Conservation (phyloP, 805 yeast species). For the Pichia scutulata region DNA sequence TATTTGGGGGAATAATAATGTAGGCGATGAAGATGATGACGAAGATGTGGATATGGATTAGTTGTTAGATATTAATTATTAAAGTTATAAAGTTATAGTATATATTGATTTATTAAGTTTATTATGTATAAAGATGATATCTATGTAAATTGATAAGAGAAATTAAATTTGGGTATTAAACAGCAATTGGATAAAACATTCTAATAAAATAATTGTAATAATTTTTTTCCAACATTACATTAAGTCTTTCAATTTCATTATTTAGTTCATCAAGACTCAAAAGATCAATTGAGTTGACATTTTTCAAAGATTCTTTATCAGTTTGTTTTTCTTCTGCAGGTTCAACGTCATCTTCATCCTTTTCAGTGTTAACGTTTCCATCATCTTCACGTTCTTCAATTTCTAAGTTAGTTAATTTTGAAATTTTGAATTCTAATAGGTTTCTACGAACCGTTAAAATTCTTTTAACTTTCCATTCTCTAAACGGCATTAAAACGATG, state of each 20-base stretch:
- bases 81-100: background rate
- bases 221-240: slow-evolving; percentile 7
- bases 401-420: background rate
- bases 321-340: background rate
- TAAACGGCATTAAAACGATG: slow-evolving; percentile 36
- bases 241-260: slow-evolving; percentile 7
- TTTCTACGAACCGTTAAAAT: slow-evolving; percentile 26
- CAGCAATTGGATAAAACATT: slow-evolving; percentile 24
- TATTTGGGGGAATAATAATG: background rate
- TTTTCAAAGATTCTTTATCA: background rate
- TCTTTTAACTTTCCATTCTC: slow-evolving; percentile 48
- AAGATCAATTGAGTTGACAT: background rate
- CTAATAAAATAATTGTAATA: slow-evolving; percentile 14
- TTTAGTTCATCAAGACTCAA: background rate
- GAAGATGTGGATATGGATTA: slow-evolving; percentile 34
- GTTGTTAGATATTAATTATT: background rate
- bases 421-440: background rate
- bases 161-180: slow-evolving; percentile 8
- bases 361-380: no score
- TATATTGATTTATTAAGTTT: background rate
- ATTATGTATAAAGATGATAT: background rate
- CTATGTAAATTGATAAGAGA: no score
- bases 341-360: background rate
- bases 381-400: background rate
- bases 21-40: slow-evolving; percentile 34